A percentile compares a stretch with the other conserved stretches of the same genome.
phyloP scores from a whole-genome alignment of 148 eudicot genomes.

The Mesembryanthemum crystallinum region DNA sequence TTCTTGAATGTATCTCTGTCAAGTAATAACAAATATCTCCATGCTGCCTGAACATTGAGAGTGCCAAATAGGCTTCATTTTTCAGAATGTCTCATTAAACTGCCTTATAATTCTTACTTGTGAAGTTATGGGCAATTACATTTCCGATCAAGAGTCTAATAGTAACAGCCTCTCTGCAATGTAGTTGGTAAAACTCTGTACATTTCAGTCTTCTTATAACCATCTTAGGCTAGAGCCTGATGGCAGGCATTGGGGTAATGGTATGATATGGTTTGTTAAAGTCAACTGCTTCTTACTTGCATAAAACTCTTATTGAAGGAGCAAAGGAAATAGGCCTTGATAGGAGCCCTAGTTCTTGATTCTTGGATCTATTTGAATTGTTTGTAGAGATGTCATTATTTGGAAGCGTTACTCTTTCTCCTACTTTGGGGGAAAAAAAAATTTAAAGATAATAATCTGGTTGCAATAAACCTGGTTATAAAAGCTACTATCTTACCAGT shows the following conservation, averaged over 20 bases:
- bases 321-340: not conserved
- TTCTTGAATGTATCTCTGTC: too few relatives aligned
- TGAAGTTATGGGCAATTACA: not conserved
- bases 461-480: conserved; percentile 11
- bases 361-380: not conserved
- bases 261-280: not conserved
- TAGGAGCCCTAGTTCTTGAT: not conserved
- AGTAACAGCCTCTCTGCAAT: not conserved
- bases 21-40: not conserved
- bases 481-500: conserved; percentile 8
- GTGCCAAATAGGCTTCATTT: not conserved
- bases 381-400: not conserved
- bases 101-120: not conserved
- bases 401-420: not conserved
- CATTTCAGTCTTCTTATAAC: not conserved
- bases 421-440: not conserved
- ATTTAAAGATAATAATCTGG: too few relatives aligned
- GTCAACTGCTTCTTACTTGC: not conserved
- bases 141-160: not conserved
- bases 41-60: not conserved
- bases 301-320: not conserved
- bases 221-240: not conserved
- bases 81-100: not conserved
- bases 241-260: not conserved
- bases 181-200: not conserved